Percentiles rank a stretch among this genome's conserved stretches.
Evolutionary conservation across 2,329 filamentous ascomycete species (phyloP).

Genomic region (Leptodontidium sp.): DNA sequence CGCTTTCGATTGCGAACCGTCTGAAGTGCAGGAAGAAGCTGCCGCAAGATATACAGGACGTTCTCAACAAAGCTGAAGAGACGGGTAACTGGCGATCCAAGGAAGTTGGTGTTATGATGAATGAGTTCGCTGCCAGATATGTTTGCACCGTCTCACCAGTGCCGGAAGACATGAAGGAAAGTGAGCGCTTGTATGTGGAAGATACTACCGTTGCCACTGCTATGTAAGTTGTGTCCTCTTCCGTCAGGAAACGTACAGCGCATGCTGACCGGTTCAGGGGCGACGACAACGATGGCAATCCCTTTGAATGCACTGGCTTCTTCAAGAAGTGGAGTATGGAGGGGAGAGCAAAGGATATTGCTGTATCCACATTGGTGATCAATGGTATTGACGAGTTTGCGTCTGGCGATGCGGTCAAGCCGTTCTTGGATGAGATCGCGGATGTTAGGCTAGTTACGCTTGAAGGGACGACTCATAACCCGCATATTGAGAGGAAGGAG

Average conservation of each 20-base stretch:
- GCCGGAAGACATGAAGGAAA: not conserved
- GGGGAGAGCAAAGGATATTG: conserved; percentile 48
- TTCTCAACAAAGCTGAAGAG: conserved; percentile 35
- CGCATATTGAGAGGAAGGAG: conserved; percentile 50
- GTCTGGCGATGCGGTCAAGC: conserved; percentile 44
- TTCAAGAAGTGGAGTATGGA: conserved; percentile 50
- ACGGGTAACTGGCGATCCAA: not conserved
- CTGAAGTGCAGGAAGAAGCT: conserved; percentile 34
- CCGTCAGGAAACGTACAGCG: not conserved
- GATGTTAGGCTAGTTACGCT: conserved; percentile 51
- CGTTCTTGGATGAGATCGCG: conserved; percentile 48
- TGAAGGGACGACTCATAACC: conserved; percentile 39
- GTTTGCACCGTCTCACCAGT: not conserved
- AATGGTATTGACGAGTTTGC: conserved; percentile 51
- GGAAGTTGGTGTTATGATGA: conserved; percentile 1
- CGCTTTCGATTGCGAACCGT: conserved; percentile 39
- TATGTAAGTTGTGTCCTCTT: conserved; percentile 30
- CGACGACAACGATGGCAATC: conserved; percentile 16
- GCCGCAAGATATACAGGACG: conserved; percentile 38
- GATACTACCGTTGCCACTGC: conserved; percentile 40
- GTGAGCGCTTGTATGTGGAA: conserved; percentile 1
- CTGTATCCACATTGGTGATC: conserved; percentile 49
- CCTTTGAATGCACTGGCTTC: conserved; percentile 49
- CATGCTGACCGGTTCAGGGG: not conserved
- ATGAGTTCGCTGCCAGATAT: not conserved